These are phyloP conservation scores for Vanrija sp. DNA, from an alignment of 1,284 basidiomycete genomes.

Conservation along the genomic window DNA sequence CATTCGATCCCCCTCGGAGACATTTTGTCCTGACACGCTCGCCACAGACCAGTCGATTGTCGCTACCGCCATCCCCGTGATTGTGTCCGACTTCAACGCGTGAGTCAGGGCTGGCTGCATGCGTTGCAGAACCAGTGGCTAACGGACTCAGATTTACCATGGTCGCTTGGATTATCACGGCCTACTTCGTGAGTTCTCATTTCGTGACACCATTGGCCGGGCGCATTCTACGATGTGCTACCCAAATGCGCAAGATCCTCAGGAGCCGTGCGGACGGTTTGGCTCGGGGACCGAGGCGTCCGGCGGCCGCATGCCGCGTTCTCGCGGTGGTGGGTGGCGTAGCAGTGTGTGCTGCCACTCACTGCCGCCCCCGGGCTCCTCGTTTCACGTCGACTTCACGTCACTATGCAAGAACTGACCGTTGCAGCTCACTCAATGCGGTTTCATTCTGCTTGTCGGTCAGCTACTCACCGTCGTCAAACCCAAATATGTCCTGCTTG, in stretches of 20 bases:
- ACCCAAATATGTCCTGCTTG: constrained; percentile 52
- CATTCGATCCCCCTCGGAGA: not conserved
- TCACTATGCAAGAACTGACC: not conserved
- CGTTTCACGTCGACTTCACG: not conserved
- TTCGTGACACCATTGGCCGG: constrained; percentile 2
- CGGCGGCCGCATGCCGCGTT: not conserved
- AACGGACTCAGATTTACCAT: constrained; percentile 29
- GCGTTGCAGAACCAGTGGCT: not conserved
- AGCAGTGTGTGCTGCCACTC: too few species aligned
- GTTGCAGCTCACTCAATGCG: constrained; percentile 42
- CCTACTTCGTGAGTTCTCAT: constrained; percentile 50
- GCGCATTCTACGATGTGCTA: not conserved
- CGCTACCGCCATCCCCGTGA: constrained; percentile 50
- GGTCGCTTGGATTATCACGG: constrained; percentile 51
- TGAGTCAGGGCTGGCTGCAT: constrained; percentile 10
- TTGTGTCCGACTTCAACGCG: constrained; percentile 52
- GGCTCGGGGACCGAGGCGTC: too few species aligned
- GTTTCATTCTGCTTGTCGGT: constrained; percentile 49
- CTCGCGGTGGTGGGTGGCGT: too few species aligned
- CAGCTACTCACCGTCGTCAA: constrained; percentile 50
- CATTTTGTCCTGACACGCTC: constrained; percentile 10
- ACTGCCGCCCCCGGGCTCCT: not conserved
- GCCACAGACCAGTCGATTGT: constrained; percentile 44
- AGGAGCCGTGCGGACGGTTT: too few species aligned
- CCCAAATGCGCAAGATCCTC: not conserved